Evolutionary conservation across 2,329 filamentous ascomycete species (phyloP).

Genomic region (Escovopsis sp.): DNA sequence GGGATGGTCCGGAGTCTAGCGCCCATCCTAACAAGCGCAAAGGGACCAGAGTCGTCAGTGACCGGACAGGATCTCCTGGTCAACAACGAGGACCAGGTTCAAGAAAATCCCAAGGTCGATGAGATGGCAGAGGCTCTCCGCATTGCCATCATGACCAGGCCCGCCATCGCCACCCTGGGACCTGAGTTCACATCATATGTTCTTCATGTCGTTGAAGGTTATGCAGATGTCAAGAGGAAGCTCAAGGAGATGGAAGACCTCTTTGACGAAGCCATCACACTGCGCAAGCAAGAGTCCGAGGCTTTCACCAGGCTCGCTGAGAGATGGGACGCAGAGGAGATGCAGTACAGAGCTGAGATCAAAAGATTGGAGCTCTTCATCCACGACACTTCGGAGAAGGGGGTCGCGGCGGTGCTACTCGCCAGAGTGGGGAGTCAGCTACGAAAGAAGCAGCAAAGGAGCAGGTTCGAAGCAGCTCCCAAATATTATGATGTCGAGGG

Average conservation of each 20-base stretch:
- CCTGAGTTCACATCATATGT: constrained; percentile 28
- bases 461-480: background rate
- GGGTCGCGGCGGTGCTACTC: constrained; percentile 29
- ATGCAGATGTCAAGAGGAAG: constrained; percentile 15
- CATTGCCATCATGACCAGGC: constrained; percentile 24
- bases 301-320: constrained; percentile 16
- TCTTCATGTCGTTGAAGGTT: constrained; percentile 22
- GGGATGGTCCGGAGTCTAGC: background rate
- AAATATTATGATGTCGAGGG: background rate
- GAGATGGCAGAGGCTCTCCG: constrained; percentile 31
- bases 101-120: constrained; percentile 27
- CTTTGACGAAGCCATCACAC: constrained; percentile 21
- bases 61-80: constrained; percentile 7
- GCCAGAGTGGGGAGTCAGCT: constrained; percentile 26
- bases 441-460: constrained; percentile 1
- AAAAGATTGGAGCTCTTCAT: constrained; percentile 19
- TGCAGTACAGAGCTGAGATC: constrained; percentile 15
- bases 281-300: constrained; percentile 17
- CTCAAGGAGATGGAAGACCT: constrained; percentile 20
- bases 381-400: constrained; percentile 23
- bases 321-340: constrained; percentile 11
- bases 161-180: constrained; percentile 21
- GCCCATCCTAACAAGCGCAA: background rate
- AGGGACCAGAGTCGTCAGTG: background rate
- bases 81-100: constrained; percentile 11